Base-by-base conservation (phyloP, 345 rosid genomes). In the Lumnitzera racemosa region DNA sequence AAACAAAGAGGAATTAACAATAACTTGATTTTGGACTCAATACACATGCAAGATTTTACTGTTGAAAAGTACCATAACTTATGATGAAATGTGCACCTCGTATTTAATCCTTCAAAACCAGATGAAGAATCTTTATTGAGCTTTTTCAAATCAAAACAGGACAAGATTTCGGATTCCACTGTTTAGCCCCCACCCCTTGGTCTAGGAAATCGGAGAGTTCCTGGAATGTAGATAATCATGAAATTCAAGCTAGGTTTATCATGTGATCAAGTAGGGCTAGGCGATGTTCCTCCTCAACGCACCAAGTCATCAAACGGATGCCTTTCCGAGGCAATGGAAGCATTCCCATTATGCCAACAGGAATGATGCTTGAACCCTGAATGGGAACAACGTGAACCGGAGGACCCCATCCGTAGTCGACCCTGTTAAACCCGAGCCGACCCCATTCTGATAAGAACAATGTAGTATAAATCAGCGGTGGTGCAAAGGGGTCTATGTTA, bases 281-380 rank as follows among this genome's bases (percentile, higher is more conserved):
- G 11, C 73, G 74, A 54, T 83, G 86, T 27, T 53, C 64, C 61
- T 81, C 74, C 63, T 76, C 74, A 16, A 86, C 83, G 31, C 87
- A 77, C 96, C 92, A 84, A 2, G 89, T 83, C 90, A 79, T 83
- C 77, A 85, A 64, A n/a, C 87, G 82, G 27, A 78, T 31, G 15
- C 92, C 92, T 62, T 74, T 69, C 57, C 56, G 49, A 0, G 83
- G 84, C 72, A 69, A 66, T 8, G 92, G 88, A 70, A 80, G 24
- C 2, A 72, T 74, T 27, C 86, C 88, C 36, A 85, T 61, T 47
- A 88, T 81, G 46, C 88, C 85, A 49, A 66, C 85, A 0, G 86
- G 92, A 49, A 80, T 79, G 16, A 83, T 58, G 24, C 76, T 66
- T 2, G 83, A 71, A 17, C 90, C 90, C 56, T 78, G 88, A 15